phyloP scores from a whole-genome alignment of 2,329 filamentous ascomycete genomes.

The Colletotrichum lupini region DNA sequence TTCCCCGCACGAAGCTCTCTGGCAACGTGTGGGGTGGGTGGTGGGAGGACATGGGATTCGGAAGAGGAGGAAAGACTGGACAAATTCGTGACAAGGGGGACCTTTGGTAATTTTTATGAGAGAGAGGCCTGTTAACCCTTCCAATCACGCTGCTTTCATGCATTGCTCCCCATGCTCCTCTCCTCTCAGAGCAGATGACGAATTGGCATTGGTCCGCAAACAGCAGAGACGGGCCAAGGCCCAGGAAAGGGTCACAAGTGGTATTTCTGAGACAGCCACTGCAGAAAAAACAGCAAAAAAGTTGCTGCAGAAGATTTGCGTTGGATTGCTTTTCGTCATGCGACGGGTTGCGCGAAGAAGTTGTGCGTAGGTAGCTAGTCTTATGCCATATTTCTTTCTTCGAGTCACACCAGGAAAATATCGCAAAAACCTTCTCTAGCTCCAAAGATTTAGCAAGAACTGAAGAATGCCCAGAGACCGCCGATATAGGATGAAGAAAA shows the following conservation, averaged over 20 bases:
- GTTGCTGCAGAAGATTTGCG: conserved; percentile 31
- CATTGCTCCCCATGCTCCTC: background rate
- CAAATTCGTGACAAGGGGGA: background rate
- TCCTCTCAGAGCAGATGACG: conserved; percentile 10
- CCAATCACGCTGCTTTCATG: conserved; percentile 23
- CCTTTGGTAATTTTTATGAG: background rate
- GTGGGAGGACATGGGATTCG: background rate
- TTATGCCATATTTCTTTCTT: background rate
- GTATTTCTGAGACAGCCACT: conserved; percentile 11
- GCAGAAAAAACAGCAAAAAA: conserved; percentile 13
- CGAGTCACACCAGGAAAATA: background rate
- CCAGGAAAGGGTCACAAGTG: conserved; percentile 1
- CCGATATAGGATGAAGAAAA: conserved; percentile 32
- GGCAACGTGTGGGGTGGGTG: conserved; percentile 28
- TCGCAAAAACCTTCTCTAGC: background rate
- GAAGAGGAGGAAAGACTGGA: background rate
- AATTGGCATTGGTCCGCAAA: conserved; percentile 28
- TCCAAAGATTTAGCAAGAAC: background rate
- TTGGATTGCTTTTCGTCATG: background rate
- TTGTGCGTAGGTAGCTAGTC: background rate
- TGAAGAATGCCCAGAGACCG: background rate
- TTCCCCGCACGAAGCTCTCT: conserved; percentile 35
- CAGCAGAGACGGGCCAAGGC: conserved; percentile 2
- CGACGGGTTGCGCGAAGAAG: background rate
- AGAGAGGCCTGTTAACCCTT: conserved; percentile 20